Evolutionary conservation across 2,329 filamentous ascomycete genomes (phyloP).

Genomic region (Diaporthe sp.): DNA sequence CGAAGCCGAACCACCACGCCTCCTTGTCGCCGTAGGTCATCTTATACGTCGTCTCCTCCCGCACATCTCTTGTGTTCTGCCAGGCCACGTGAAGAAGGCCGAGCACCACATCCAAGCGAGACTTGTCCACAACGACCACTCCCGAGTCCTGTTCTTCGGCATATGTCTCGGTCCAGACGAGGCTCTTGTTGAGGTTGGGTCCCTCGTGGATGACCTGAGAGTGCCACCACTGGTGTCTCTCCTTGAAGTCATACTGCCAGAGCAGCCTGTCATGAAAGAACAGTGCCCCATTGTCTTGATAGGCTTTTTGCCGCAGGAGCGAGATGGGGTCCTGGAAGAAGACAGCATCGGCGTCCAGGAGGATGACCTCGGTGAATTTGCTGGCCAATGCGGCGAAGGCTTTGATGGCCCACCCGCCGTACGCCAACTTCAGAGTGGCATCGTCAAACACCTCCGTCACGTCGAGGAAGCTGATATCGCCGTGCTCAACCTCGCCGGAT

Average conservation of each 20-base stretch:
- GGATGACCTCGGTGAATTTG: slow-evolving; percentile 54
- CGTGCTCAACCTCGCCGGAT: slow-evolving; percentile 34
- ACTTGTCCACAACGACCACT: slow-evolving; percentile 58
- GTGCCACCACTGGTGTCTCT: slow-evolving; percentile 56
- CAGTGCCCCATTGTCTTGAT: slow-evolving; percentile 51
- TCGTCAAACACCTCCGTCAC: slow-evolving; percentile 53
- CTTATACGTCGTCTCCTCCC: slow-evolving; percentile 56
- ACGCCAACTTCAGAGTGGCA: slow-evolving; percentile 46
- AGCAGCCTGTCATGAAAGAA: slow-evolving; percentile 60
- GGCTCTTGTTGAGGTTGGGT: slow-evolving; percentile 50
- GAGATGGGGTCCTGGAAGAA: slow-evolving; percentile 54
- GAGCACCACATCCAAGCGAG: slow-evolving; percentile 53
- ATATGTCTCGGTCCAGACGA: slow-evolving; percentile 56
- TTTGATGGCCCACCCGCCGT: slow-evolving; percentile 58
- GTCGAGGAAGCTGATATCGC: slow-evolving; percentile 51
- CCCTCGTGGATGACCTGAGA: slow-evolving; percentile 53
- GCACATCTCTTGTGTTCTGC: slow-evolving; percentile 58
- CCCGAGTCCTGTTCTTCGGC: slow-evolving; percentile 59
- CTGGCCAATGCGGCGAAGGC: slow-evolving; percentile 56
- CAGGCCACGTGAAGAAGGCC: slow-evolving; percentile 57
- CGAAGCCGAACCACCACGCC: slow-evolving; percentile 60
- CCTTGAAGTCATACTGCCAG: slow-evolving; percentile 52
- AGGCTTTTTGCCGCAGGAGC: slow-evolving; percentile 51
- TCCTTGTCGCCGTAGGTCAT: slow-evolving; percentile 62
- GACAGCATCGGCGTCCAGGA: slow-evolving; percentile 57